These are phyloP conservation scores for Aspergillus pseudoterreus DNA, from an alignment of 2,329 filamentous ascomycete species.

Conservation along the genomic window DNA sequence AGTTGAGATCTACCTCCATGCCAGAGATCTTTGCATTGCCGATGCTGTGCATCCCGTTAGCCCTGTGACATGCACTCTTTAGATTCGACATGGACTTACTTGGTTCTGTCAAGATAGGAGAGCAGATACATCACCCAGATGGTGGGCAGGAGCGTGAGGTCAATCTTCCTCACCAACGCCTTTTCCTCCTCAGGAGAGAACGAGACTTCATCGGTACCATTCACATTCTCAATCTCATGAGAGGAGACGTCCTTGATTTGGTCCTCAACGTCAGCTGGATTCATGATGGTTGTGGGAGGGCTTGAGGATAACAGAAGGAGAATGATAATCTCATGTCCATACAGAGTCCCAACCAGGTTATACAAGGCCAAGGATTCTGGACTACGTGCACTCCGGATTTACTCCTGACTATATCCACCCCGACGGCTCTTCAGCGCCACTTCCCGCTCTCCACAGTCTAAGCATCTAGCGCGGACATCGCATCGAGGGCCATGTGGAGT, in stretches of 20 bases:
- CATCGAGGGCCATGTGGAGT: background rate
- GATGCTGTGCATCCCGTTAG: constrained; percentile 10
- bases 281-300: background rate
- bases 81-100: constrained; percentile 7
- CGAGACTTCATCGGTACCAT: constrained; percentile 2
- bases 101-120: constrained; percentile 40
- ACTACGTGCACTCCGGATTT: background rate
- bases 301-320: background rate
- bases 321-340: background rate
- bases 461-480: background rate
- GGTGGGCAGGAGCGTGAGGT: constrained; percentile 44
- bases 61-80: background rate
- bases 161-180: constrained; percentile 44
- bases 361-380: background rate
- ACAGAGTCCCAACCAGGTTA: background rate
- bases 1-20: constrained; percentile 17
- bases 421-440: background rate
- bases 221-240: constrained; percentile 17
- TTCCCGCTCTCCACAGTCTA: background rate
- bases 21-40: constrained; percentile 25
- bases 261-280: background rate
- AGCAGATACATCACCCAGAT: constrained; percentile 51
- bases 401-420: background rate
- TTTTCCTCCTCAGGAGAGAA: constrained; percentile 35
- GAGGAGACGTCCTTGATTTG: constrained; percentile 10